Percentiles rank a stretch among this genome's conserved stretches.
These are phyloP conservation scores for Eimeria zaria DNA, from an alignment of 169 alveolate genomes.

Conservation along the genomic window DNA sequence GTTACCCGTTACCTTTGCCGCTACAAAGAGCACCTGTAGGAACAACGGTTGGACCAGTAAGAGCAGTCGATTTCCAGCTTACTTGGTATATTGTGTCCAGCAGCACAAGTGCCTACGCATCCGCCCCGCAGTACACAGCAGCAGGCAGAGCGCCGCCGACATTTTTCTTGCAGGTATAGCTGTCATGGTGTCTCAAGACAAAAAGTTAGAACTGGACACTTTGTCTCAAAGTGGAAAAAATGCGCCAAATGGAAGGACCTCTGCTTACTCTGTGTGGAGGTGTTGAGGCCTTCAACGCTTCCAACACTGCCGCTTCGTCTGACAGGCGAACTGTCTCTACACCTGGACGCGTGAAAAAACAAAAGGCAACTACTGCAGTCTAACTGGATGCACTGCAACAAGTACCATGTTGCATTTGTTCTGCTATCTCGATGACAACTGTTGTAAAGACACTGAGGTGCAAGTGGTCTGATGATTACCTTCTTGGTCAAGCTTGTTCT, in stretches of 20 bases:
- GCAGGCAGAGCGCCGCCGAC: not conserved
- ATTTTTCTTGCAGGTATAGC: not conserved
- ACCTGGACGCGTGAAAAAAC: slow-evolving; percentile 3
- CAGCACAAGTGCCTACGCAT: slow-evolving; percentile 40
- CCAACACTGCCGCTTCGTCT: slow-evolving; percentile 45
- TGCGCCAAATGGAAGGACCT: not conserved
- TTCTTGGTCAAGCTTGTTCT: slow-evolving; percentile 61
- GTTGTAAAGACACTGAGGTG: not conserved
- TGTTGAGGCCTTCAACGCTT: slow-evolving; percentile 8
- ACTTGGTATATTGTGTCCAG: slow-evolving; percentile 64
- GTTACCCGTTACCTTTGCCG: not conserved
- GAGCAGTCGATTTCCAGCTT: not conserved
- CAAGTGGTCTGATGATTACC: not conserved
- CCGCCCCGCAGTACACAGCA: not conserved
- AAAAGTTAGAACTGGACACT: not conserved
- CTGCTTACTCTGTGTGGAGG: slow-evolving; percentile 10
- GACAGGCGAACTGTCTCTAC: slow-evolving; percentile 60
- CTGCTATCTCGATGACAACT: not conserved
- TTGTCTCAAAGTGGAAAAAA: not conserved
- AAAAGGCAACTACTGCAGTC: not conserved
- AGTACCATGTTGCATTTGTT: not conserved
- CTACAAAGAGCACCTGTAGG: not conserved
- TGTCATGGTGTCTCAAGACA: not conserved
- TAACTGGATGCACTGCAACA: not conserved
- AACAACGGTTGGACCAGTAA: not conserved